phyloP scores from a whole-genome alignment of 768 basidiomycete genomes.

The Leccinellum rugosiceps region DNA sequence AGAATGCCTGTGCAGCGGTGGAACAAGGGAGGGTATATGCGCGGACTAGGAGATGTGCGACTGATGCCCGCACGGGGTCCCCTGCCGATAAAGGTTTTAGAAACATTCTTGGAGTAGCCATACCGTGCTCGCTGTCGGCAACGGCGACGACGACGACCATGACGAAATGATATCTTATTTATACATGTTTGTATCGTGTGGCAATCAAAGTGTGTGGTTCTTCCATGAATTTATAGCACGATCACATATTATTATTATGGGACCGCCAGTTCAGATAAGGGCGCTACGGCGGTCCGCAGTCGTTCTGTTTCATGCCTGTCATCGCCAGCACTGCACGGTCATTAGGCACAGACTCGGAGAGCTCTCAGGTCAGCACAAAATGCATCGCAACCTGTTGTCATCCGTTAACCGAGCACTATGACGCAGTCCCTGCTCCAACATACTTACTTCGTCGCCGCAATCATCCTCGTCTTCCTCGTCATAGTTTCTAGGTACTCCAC shows the following conservation, averaged over 20 bases:
- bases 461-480: constrained; percentile 11
- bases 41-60: constrained; percentile 62
- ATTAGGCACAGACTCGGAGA: not conserved
- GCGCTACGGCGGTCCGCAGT: not conserved
- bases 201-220: too few species aligned
- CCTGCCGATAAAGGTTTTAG: constrained; percentile 11
- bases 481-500: constrained; percentile 20
- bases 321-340: constrained; percentile 6
- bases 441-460: constrained; percentile 23
- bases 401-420: not conserved
- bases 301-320: constrained; percentile 5
- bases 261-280: not conserved
- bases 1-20: constrained; percentile 70
- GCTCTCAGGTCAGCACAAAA: constrained; percentile 13
- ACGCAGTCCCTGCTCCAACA: constrained; percentile 21
- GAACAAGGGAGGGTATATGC: constrained; percentile 74
- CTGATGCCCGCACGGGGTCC: constrained; percentile 54
- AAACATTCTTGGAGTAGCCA: constrained; percentile 29
- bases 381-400: not conserved
- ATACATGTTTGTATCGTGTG: constrained; percentile 21
- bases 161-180: constrained; percentile 27
- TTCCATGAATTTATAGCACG: not conserved
- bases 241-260: not conserved
- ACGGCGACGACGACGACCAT: constrained; percentile 32
- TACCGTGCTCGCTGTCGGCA: constrained; percentile 32